Evolutionary conservation across 495 filamentous ascomycete species (phyloP).

Genomic region (Hyaloscypha variabilis): DNA sequence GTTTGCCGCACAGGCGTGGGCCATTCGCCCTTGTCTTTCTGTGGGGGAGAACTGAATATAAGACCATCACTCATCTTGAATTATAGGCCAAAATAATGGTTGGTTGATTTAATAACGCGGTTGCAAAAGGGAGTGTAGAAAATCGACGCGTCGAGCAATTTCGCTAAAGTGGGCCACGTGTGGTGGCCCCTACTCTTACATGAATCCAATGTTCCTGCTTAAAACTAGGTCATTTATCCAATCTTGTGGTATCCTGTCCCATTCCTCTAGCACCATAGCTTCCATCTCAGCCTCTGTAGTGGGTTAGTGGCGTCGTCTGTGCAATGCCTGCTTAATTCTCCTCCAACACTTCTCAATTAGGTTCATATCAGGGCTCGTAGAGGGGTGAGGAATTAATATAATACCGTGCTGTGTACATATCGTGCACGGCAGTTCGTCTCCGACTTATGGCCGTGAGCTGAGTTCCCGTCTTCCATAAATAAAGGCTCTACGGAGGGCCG

Average conservation of each 20-base stretch:
- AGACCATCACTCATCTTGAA: no score
- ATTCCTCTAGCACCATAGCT: neutral
- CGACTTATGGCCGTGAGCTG: neutral
- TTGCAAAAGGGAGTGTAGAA: no score
- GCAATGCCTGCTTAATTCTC: slow-evolving; percentile 8
- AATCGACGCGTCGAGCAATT: no score
- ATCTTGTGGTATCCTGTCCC: slow-evolving; percentile 4
- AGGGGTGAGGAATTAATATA: slow-evolving; percentile 5
- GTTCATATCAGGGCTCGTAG: slow-evolving; percentile 10
- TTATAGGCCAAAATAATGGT: no score
- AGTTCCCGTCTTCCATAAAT: slow-evolving; percentile 15
- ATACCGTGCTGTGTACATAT: neutral
- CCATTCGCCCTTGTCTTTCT: no score
- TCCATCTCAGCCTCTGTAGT: slow-evolving; percentile 6
- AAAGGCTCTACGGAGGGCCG: neutral
- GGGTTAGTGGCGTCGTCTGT: neutral
- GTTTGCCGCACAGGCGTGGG: no score
- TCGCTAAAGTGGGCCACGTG: no score
- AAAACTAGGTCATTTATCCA: slow-evolving; percentile 17
- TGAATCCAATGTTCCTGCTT: slow-evolving; percentile 1
- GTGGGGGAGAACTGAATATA: no score
- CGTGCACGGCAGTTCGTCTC: neutral
- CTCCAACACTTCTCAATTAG: slow-evolving; percentile 11
- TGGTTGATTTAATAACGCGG: no score
- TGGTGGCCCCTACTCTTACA: no score